Evolutionary conservation across 345 rosid genomes (phyloP), one percentile per base, ranked within the genome.

Genomic region (Populus nigra): DNA sequence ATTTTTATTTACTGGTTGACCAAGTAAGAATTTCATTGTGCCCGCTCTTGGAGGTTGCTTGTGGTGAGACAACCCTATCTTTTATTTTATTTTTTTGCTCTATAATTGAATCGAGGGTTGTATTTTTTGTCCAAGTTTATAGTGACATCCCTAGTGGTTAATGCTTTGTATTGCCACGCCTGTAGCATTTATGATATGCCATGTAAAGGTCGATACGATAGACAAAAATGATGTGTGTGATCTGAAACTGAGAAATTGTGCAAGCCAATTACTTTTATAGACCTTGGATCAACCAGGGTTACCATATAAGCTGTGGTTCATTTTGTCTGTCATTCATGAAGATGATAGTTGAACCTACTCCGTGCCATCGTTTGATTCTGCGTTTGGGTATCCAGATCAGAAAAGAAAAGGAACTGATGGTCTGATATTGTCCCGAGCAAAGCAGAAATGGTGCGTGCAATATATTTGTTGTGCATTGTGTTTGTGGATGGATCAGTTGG

Each of bases 1-100:
- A 93, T 96, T 72, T 87, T 96, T 76, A 87, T 96, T 76, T 93
- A 96, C 81, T 96, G 99, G 99, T 75, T 96, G 88, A 88, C 91
- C 79, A 96, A 93, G 91, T 93, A 83, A 86, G 73, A 83, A 76
- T 78, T 47, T 73, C 66, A 29, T 76, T 20, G 81, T 79, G 50
- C 33, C 59, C 45, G 10, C 17, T 18, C 43, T 43, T 63, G 74
- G 84, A 66, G 33, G 61, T 53, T 39, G 71, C 59, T 65, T 79
- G 72, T 73, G 79, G 86, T 17, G 79, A 55, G 65, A 47, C 61
- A 78, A 70, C 53, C 33, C 53, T 35, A 29, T 49, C 67, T 69
- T 41, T 45, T 35, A 36, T 47, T 33, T 69, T 23, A 11, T 10
- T 8, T n/a, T n/a, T 10, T 23, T 23, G 27, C 13, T 59, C 65